These are phyloP conservation scores for Chrysoporthe cubensis DNA, from an alignment of 2,329 filamentous ascomycete genomes.

Conservation along the genomic window DNA sequence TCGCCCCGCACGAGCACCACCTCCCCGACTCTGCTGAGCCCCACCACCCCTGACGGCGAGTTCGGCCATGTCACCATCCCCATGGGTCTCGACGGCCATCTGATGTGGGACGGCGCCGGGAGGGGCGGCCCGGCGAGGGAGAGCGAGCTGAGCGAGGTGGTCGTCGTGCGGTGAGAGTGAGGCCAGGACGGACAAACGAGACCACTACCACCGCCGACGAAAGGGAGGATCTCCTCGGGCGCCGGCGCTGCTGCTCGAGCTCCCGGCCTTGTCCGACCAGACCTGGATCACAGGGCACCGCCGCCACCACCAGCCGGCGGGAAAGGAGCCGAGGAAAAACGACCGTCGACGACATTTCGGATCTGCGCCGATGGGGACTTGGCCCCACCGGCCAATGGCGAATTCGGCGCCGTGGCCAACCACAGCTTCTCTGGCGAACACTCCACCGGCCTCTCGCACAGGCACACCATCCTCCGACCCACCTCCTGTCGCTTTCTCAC, in stretches of 20 bases:
- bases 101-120: constrained; percentile 43
- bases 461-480: neutral
- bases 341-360: neutral
- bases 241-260: neutral
- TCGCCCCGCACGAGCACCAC: constrained; percentile 45
- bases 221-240: neutral
- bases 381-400: neutral
- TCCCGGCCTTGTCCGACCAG: neutral
- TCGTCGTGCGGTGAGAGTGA: constrained; percentile 43
- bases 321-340: constrained; percentile 4
- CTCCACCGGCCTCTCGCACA: neutral
- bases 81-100: constrained; percentile 25
- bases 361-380: neutral
- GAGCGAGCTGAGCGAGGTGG: constrained; percentile 51
- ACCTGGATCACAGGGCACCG: too few species aligned
- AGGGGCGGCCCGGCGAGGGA: constrained; percentile 41
- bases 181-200: neutral
- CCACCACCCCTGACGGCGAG: constrained; percentile 50
- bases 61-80: constrained; percentile 35
- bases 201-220: neutral
- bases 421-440: neutral
- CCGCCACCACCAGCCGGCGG: neutral
- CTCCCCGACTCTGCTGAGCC: constrained; percentile 55
- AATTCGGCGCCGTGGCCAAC: neutral
- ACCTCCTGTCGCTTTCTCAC: neutral